Conservation (phyloP, 106 monocot species). For the Posidonia australis region DNA sequence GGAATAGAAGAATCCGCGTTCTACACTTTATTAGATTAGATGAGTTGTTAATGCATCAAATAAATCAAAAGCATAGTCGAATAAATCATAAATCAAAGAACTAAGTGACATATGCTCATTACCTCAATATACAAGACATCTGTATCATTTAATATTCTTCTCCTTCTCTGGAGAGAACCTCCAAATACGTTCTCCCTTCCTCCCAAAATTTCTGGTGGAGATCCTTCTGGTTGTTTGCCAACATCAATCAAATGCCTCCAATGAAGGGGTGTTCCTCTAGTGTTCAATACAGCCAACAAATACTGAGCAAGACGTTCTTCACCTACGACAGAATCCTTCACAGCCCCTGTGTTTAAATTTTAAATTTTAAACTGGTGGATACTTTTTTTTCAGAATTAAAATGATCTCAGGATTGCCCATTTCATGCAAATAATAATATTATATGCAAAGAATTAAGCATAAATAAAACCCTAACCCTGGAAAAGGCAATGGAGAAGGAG, state of each 20-base stretch:
- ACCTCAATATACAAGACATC: conserved; percentile 25
- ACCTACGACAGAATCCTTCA: conserved; percentile 28
- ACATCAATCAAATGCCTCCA: conserved; percentile 13
- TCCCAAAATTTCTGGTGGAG: not conserved
- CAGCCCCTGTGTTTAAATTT: conserved; percentile 10
- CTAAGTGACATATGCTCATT: not conserved
- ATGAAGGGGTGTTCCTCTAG: conserved; percentile 17
- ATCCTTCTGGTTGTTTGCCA: conserved; percentile 6
- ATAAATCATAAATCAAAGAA: not conserved
- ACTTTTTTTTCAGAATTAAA: not conserved
- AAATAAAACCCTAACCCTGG: too few species aligned
- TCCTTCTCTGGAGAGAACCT: conserved; percentile 3
- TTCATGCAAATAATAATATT: too few species aligned
- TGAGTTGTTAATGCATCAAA: not conserved
- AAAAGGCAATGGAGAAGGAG: too few species aligned
- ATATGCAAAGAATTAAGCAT: too few species aligned
- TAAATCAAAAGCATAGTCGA: not conserved
- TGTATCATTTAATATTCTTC: not conserved
- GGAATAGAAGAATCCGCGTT: too few species aligned
- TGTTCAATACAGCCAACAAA: conserved; percentile 23
- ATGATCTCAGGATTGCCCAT: too few species aligned
- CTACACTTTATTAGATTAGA: not conserved
- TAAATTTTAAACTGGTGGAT: not conserved
- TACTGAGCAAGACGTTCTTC: conserved; percentile 31
- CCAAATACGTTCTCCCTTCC: not conserved